Percentiles rank a stretch among this genome's conserved stretches.
These are phyloP conservation scores for Trifolium fragiferum DNA, from an alignment of 306 rosid genomes.

Conservation along the genomic window DNA sequence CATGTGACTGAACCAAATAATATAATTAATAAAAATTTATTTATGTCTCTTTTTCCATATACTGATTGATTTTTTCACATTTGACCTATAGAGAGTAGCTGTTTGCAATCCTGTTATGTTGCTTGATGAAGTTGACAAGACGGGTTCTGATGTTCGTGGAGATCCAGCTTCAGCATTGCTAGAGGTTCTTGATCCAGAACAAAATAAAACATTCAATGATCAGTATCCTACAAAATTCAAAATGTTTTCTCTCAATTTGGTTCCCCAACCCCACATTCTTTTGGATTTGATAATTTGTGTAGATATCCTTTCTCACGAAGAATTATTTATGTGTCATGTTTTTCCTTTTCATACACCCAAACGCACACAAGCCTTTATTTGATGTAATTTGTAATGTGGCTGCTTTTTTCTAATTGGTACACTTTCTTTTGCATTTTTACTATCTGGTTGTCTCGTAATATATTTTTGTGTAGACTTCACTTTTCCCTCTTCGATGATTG, in stretches of 20 bases:
- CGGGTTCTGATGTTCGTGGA: slow-evolving; percentile 97
- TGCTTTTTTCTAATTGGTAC: slow-evolving; percentile 32
- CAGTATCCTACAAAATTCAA: slow-evolving; percentile 81
- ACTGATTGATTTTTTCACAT: slow-evolving; percentile 39
- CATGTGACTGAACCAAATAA: slow-evolving; percentile 14
- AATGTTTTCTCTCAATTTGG: slow-evolving; percentile 20
- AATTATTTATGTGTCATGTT: not conserved
- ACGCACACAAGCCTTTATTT: slow-evolving; percentile 15
- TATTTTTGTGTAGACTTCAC: slow-evolving; percentile 5
- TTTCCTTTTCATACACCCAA: slow-evolving; percentile 8
- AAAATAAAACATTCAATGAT: slow-evolving; percentile 90
- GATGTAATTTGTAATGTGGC: slow-evolving; percentile 21
- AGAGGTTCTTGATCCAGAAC: slow-evolving; percentile 99
- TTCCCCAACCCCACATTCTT: not conserved
- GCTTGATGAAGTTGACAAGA: slow-evolving; percentile 98
- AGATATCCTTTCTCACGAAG: slow-evolving; percentile 7
- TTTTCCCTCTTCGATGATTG: slow-evolving; percentile 30
- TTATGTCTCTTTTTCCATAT: not conserved
- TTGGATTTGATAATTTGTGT: slow-evolving; percentile 21
- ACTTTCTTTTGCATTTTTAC: slow-evolving; percentile 33
- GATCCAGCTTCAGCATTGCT: slow-evolving; percentile 98
- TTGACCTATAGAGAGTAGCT: slow-evolving; percentile 66
- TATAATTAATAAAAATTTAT: slow-evolving; percentile 22
- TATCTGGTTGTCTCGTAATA: slow-evolving; percentile 24
- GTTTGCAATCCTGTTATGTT: slow-evolving; percentile 98